A percentile compares a stretch with the other conserved stretches of the same genome.
phyloP scores from a whole-genome alignment of 2,329 filamentous ascomycete species.

The Monilinia polystroma region DNA sequence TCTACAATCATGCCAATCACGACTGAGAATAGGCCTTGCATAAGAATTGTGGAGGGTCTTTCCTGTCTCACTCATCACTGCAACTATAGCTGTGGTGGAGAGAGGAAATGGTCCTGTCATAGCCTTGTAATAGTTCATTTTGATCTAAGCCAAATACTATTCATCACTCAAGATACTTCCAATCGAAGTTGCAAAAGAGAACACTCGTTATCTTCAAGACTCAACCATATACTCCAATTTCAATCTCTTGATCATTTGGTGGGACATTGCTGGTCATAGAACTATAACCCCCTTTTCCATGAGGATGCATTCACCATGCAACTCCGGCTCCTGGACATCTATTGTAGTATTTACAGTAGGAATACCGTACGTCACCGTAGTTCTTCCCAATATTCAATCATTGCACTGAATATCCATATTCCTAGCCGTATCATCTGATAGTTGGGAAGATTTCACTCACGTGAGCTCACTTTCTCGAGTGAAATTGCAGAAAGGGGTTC shows the following conservation, averaged over 20 bases:
- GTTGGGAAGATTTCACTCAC: not conserved
- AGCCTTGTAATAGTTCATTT: not conserved
- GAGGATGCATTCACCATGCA: not conserved
- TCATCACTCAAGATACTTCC: not conserved
- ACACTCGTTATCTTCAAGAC: not conserved
- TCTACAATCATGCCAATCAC: too few species aligned
- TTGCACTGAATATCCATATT: not conserved
- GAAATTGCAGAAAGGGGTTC: slow-evolving; percentile 12
- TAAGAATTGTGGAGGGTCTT: not conserved
- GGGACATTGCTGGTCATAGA: not conserved
- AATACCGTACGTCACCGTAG: too few species aligned
- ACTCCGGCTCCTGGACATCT: not conserved
- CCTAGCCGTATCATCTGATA: not conserved
- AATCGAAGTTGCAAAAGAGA: not conserved
- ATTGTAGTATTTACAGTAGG: not conserved
- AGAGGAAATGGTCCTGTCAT: not conserved
- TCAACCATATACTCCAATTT: too few species aligned
- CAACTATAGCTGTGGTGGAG: not conserved
- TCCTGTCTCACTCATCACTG: not conserved
- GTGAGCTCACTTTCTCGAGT: not conserved
- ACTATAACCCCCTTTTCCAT: not conserved
- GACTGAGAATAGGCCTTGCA: not conserved
- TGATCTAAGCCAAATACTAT: too few species aligned
- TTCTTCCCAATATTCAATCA: not conserved
- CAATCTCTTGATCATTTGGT: not conserved